These are phyloP conservation scores for Spergularia bocconei DNA, from an alignment of 148 eudicot genomes.

Conservation along the genomic window DNA sequence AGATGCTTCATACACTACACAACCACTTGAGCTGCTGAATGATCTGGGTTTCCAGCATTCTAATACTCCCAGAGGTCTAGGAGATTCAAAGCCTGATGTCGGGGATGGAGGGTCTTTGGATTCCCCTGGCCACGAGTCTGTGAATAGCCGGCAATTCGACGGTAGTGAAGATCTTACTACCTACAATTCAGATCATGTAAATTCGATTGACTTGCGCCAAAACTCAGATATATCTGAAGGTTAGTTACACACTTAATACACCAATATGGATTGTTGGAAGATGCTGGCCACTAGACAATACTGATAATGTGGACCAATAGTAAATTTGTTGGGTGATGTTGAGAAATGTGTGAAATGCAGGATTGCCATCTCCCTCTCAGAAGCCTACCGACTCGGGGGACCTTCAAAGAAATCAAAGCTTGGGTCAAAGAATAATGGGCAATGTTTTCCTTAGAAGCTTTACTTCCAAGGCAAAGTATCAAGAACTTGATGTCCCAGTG, in stretches of 20 bases:
- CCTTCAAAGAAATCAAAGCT: slow-evolving; percentile 74
- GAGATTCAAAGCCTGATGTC: slow-evolving; percentile 39
- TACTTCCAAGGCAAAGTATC: slow-evolving; percentile 71
- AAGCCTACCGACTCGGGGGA: slow-evolving; percentile 47
- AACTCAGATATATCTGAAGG: slow-evolving; percentile 66
- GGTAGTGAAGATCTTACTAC: slow-evolving; percentile 32
- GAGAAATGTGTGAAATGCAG: slow-evolving; percentile 37
- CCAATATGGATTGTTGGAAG: neutral
- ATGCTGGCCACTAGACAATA: neutral
- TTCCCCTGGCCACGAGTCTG: slow-evolving; percentile 29
- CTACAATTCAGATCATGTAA: slow-evolving; percentile 21
- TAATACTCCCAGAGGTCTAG: slow-evolving; percentile 39
- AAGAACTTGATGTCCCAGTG: slow-evolving; percentile 48
- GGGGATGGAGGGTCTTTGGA: slow-evolving; percentile 28
- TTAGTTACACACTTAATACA: slow-evolving; percentile 21
- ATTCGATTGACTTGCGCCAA: slow-evolving; percentile 27
- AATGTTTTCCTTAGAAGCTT: slow-evolving; percentile 85
- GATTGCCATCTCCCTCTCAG: slow-evolving; percentile 62
- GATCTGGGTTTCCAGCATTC: slow-evolving; percentile 64
- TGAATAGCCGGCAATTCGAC: slow-evolving; percentile 31
- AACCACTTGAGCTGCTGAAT: slow-evolving; percentile 93
- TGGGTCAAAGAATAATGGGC: slow-evolving; percentile 94
- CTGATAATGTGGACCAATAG: neutral
- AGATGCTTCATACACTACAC: slow-evolving; percentile 95
- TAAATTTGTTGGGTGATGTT: neutral